Conservation (phyloP, 1,139 yeast species). For the Kluyveromyces marxianus region DNA sequence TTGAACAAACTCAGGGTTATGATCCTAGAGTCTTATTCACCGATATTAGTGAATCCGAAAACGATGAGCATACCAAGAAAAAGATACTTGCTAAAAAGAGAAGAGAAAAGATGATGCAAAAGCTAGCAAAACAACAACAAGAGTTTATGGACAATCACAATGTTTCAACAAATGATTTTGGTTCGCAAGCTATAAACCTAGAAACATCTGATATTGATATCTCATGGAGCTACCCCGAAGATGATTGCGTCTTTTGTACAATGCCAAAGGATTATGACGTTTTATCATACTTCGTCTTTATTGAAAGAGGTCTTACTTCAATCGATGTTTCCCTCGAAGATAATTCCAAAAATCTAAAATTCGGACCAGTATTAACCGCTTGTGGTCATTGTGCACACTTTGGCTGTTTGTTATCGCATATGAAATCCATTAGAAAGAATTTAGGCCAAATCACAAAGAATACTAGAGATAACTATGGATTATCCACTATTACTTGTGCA, state of each 20-base stretch:
- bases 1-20: constrained; percentile 31
- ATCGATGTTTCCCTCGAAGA: constrained; percentile 12
- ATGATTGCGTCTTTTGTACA: constrained; percentile 82
- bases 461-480: constrained; percentile 65
- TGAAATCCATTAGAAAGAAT: constrained; percentile 45
- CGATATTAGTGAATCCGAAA: constrained; percentile 12
- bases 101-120: constrained; percentile 66
- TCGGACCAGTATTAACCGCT: constrained; percentile 52
- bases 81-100: constrained; percentile 66
- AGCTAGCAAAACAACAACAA: constrained; percentile 69
- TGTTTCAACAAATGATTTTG: constrained; percentile 30
- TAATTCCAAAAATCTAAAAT: constrained; percentile 6
- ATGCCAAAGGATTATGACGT: constrained; percentile 69
- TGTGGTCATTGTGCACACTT: constrained; percentile 96
- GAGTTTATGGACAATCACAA: constrained; percentile 53
- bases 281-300: constrained; percentile 40
- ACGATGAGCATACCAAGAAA: constrained; percentile 23
- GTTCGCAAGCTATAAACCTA: constrained; percentile 18
- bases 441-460: constrained; percentile 75
- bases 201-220: constrained; percentile 34
- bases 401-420: constrained; percentile 62
- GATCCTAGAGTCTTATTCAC: constrained; percentile 19
- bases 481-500: constrained; percentile 79
- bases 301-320: constrained; percentile 23
- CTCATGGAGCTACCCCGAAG: constrained; percentile 67